Percentiles rank a stretch among this genome's conserved stretches.
These are phyloP conservation scores for slime mould (Dictyostelium discoideum) DNA, from an alignment of 78 protist genomes.

Conservation along the genomic window DNA sequence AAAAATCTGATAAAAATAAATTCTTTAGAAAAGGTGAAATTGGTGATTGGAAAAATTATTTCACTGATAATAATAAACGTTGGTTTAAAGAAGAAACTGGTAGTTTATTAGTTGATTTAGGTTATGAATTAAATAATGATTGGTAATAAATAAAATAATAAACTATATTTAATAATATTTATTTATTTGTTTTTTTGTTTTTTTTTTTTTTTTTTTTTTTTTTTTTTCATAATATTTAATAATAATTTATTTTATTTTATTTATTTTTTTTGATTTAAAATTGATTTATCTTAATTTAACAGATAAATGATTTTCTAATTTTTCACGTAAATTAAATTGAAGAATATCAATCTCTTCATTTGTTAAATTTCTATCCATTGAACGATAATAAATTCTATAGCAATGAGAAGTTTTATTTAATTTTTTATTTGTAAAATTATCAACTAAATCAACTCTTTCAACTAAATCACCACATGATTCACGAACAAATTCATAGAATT, in stretches of 20 bases:
- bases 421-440: constrained; percentile 89
- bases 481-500: constrained; percentile 89
- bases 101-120: constrained; percentile 32
- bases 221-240: too few relatives aligned
- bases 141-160: constrained; percentile 10
- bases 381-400: constrained; percentile 91
- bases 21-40: constrained; percentile 80
- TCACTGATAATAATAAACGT: constrained; percentile 17
- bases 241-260: too few relatives aligned
- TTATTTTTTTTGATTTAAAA: background rate
- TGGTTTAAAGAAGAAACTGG: constrained; percentile 80
- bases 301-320: constrained; percentile 25
- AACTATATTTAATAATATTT: background rate
- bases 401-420: constrained; percentile 77
- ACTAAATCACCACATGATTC: constrained; percentile 89
- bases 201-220: too few relatives aligned
- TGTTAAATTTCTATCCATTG: constrained; percentile 88
- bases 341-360: constrained; percentile 68
- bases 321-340: constrained; percentile 4
- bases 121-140: constrained; percentile 53
- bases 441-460: constrained; percentile 86
- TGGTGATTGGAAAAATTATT: constrained; percentile 74
- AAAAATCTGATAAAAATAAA: constrained; percentile 29
- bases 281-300: constrained; percentile 33
- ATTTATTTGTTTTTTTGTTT: too few relatives aligned